These are phyloP conservation scores for Coemansia sp. DNA, from an alignment of 192 early-diverging fungal genomes.

Conservation along the genomic window DNA sequence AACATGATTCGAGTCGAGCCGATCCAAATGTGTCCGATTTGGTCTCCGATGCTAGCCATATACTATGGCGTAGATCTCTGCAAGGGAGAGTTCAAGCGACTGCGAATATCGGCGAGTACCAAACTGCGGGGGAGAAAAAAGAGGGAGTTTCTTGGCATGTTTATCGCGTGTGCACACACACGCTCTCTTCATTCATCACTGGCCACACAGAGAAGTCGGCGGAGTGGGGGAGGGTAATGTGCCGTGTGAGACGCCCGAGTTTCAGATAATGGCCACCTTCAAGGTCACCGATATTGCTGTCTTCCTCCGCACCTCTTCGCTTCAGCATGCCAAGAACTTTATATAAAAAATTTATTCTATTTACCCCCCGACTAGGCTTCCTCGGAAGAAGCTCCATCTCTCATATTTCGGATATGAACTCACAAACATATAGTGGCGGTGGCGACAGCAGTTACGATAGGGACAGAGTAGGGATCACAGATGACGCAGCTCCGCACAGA, in stretches of 20 bases:
- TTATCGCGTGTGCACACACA: background rate
- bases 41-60: too few relatives aligned
- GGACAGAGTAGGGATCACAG: background rate
- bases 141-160: background rate
- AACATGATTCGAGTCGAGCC: background rate
- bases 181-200: background rate
- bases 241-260: background rate
- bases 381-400: background rate
- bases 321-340: background rate
- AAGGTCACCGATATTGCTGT: background rate
- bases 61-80: too few relatives aligned
- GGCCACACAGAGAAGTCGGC: background rate
- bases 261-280: background rate
- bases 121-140: background rate
- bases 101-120: background rate
- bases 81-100: too few relatives aligned
- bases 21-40: background rate
- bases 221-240: background rate
- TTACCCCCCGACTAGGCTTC: background rate
- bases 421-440: background rate
- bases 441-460: background rate
- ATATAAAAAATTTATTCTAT: background rate
- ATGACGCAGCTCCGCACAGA: background rate
- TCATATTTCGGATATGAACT: constrained; percentile 5
- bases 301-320: background rate